A percentile compares a stretch with the other conserved stretches of the same genome.
phyloP scores from a whole-genome alignment of 768 basidiomycete genomes.

The Russula abietina region DNA sequence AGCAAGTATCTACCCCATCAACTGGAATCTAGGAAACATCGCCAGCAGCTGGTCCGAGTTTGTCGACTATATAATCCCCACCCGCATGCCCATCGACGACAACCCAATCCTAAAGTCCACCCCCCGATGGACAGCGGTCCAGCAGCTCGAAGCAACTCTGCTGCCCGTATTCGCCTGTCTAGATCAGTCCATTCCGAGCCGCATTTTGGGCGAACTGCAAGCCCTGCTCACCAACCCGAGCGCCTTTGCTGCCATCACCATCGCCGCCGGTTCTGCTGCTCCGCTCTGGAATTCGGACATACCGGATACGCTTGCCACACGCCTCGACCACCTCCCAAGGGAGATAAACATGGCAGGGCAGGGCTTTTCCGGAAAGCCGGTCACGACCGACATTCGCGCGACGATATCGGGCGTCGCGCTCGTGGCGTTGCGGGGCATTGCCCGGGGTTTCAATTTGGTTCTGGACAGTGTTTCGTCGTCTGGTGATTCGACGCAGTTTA shows the following conservation, averaged over 20 bases:
- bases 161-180: constrained; percentile 6
- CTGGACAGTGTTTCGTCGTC: not conserved
- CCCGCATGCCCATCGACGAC: constrained; percentile 7
- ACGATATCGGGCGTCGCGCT: not conserved
- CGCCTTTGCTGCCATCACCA: too few species aligned
- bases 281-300: constrained; percentile 10
- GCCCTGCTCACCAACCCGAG: constrained; percentile 6
- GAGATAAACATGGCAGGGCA: constrained; percentile 10
- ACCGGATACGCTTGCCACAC: constrained; percentile 14
- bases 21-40: constrained; percentile 15
- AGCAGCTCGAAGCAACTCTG: not conserved
- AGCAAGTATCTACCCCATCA: too few species aligned
- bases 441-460: not conserved
- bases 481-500: constrained; percentile 1
- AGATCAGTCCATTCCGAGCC: constrained; percentile 7
- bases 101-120: not conserved
- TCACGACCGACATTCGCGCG: constrained; percentile 4
- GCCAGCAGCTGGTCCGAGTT: constrained; percentile 11
- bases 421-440: constrained; percentile 10
- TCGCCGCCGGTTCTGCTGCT: not conserved
- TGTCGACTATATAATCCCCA: constrained; percentile 6
- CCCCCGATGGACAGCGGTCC: constrained; percentile 15
- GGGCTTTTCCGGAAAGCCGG: constrained; percentile 1
- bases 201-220: constrained; percentile 2
- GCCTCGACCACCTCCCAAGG: constrained; percentile 4